Percentiles rank a stretch among this genome's conserved stretches.
Conservation (phyloP, 2,329 filamentous ascomycete species). For the Boeremia lycopersici region DNA sequence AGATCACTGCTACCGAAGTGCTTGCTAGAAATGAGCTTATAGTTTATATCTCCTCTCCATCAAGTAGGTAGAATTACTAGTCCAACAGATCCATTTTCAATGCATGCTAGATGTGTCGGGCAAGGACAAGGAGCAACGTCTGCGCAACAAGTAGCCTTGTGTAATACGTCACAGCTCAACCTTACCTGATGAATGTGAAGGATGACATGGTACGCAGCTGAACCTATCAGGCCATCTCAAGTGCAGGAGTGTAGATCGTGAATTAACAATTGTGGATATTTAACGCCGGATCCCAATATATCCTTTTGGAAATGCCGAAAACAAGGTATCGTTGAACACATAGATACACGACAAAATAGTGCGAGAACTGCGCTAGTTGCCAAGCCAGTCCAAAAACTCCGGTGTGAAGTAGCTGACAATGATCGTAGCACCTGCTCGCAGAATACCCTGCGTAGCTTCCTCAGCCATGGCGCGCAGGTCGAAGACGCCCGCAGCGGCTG, state of each 20-base stretch:
- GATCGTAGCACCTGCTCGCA: conserved; percentile 91
- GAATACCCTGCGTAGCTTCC: conserved; percentile 90
- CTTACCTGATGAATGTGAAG: no score
- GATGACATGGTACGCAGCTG: no score
- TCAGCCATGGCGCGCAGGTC: conserved; percentile 94
- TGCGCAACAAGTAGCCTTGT: no score
- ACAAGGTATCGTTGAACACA: conserved; percentile 8
- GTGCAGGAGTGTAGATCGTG: conserved; percentile 1
- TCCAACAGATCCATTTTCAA: no score
- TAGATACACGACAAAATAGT: neutral
- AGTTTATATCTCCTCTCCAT: no score
- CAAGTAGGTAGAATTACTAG: no score
- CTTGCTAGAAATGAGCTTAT: no score
- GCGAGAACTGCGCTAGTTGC: conserved; percentile 24
- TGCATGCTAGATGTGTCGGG: no score
- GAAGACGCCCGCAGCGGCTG: conserved; percentile 93
- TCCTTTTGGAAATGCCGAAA: conserved; percentile 12
- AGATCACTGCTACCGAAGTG: no score
- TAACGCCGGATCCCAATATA: conserved; percentile 6
- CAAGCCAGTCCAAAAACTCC: conserved; percentile 70
- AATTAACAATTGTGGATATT: conserved; percentile 10
- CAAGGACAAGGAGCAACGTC: no score
- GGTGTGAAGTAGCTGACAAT: conserved; percentile 94
- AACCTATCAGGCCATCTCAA: no score
- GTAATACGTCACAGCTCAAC: no score